A percentile compares a stretch with the other conserved stretches of the same genome.
Conservation (phyloP, 2,329 filamentous ascomycete genomes). For the Neofusicoccum umdonicola region DNA sequence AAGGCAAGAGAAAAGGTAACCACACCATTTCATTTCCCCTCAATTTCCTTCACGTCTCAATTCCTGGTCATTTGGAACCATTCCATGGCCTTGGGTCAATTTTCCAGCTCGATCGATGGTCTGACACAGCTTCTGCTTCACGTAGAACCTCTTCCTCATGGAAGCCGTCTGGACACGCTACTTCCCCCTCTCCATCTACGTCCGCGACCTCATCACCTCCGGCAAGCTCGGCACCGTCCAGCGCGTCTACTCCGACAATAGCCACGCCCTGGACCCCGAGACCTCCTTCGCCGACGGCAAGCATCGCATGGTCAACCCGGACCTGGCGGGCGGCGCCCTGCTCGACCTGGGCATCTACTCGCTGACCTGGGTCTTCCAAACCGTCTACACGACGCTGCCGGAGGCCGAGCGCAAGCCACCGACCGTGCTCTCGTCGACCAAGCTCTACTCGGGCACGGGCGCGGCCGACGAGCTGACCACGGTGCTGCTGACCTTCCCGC, state of each 20-base stretch:
- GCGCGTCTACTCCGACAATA: conserved; percentile 58
- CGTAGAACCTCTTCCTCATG: conserved; percentile 46
- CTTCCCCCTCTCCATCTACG: conserved; percentile 77
- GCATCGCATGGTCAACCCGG: conserved; percentile 78
- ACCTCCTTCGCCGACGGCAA: conserved; percentile 49
- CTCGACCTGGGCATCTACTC: conserved; percentile 87
- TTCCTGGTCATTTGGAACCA: too few species aligned
- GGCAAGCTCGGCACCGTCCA: conserved; percentile 56
- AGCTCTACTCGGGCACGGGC: conserved; percentile 69
- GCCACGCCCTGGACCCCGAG: conserved; percentile 60
- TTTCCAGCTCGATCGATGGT: not conserved
- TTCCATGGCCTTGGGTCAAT: not conserved
- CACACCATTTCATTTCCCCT: not conserved
- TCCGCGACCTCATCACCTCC: conserved; percentile 63
- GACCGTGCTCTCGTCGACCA: conserved; percentile 62
- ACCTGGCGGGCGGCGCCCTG: conserved; percentile 78
- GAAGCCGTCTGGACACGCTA: conserved; percentile 82
- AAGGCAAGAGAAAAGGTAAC: conserved; percentile 64
- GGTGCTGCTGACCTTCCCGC: conserved; percentile 74
- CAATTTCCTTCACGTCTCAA: not conserved
- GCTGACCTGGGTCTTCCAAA: conserved; percentile 87
- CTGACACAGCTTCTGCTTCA: not conserved
- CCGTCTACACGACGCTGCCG: conserved; percentile 76
- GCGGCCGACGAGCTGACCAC: conserved; percentile 77
- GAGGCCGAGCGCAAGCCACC: conserved; percentile 59